phyloP scores from a whole-genome alignment of 305 asterid species.

The Coffea humblotiana region DNA sequence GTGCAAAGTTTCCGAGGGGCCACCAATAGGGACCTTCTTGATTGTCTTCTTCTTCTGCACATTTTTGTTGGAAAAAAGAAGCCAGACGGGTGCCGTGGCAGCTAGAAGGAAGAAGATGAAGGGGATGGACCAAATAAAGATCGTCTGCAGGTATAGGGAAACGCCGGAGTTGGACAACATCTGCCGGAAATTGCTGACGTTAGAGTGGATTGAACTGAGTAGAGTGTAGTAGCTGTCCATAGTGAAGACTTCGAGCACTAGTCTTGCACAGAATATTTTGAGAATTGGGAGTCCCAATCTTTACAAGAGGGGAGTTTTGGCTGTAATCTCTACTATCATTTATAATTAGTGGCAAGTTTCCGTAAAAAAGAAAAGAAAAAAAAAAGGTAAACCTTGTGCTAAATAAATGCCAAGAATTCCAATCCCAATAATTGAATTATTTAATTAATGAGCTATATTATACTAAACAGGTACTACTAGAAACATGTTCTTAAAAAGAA shows the following conservation, averaged over 20 bases:
- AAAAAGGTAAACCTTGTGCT: no score
- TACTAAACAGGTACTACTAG: no score
- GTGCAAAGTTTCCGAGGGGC: neutral
- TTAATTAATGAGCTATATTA: no score
- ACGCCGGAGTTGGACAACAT: neutral
- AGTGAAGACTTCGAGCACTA: neutral
- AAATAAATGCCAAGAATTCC: no score
- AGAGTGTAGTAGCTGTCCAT: neutral
- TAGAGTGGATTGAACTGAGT: neutral
- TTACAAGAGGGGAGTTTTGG: neutral
- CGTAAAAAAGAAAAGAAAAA: no score
- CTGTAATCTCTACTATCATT: neutral
- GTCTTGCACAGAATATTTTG: neutral
- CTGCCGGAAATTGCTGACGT: neutral
- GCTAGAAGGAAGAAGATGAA: neutral
- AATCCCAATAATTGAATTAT: no score
- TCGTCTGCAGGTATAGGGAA: neutral
- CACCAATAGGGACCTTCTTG: neutral
- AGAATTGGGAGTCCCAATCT: neutral
- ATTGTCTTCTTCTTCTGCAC: slow-evolving; percentile 1
- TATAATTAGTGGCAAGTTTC: neutral
- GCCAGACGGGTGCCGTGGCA: neutral
- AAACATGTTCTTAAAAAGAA: no score
- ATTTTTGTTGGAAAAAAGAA: neutral
- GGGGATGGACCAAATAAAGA: slow-evolving; percentile 6